Conservation (phyloP, 495 filamentous ascomycete species). For the Pseudoneurospora amorphoporcata region DNA sequence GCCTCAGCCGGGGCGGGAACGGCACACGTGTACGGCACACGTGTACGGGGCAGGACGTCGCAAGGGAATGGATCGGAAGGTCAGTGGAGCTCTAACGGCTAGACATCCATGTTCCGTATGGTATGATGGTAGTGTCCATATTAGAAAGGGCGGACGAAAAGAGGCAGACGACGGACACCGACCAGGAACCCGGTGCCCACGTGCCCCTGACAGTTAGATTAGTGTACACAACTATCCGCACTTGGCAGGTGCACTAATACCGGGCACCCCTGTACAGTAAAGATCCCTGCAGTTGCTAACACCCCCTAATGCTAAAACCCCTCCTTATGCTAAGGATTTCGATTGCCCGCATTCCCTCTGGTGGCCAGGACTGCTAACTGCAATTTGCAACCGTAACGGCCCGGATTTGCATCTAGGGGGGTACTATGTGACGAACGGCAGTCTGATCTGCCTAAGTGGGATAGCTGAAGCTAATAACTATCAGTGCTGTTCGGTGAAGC, state of each 20-base stretch:
- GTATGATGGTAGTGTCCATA: background rate
- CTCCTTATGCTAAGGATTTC: too few relatives aligned
- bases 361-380: too few relatives aligned
- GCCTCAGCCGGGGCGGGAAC: background rate
- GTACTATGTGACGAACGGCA: too few relatives aligned
- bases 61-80: background rate
- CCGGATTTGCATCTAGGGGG: too few relatives aligned
- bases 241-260: background rate
- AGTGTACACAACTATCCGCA: background rate
- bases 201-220: background rate
- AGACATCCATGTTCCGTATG: too few relatives aligned
- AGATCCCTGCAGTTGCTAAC: too few relatives aligned
- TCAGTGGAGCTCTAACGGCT: background rate
- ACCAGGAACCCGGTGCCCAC: background rate
- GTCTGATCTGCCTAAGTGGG: too few relatives aligned
- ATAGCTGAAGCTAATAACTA: too few relatives aligned
- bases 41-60: background rate
- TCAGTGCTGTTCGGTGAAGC: too few relatives aligned
- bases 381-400: too few relatives aligned
- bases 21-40: background rate
- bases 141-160: background rate
- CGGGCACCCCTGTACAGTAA: background rate
- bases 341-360: too few relatives aligned
- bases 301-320: too few relatives aligned
- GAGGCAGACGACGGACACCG: background rate